Conservation (phyloP, 129 eudicot genomes). For the Cynara cardunculus region DNA sequence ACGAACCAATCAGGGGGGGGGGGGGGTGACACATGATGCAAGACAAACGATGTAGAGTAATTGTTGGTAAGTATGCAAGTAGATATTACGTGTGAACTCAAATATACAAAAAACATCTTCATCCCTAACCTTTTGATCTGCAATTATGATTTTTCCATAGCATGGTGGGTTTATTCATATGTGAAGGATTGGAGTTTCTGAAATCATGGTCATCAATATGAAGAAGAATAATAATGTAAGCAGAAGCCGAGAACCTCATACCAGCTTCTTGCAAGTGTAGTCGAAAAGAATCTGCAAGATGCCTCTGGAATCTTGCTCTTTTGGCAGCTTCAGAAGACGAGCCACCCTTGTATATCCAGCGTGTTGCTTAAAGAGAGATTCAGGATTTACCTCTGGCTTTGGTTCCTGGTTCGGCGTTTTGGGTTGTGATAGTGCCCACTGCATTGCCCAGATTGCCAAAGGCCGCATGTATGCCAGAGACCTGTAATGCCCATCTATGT, state of each 20-base stretch:
- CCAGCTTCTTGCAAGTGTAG: constrained; percentile 62
- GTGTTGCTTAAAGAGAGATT: constrained; percentile 56
- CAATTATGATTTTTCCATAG: not conserved
- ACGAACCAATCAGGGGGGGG: not conserved
- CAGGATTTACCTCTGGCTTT: constrained; percentile 47
- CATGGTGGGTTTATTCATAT: not conserved
- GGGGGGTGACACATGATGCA: not conserved
- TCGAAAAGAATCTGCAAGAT: constrained; percentile 61
- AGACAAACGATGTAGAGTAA: not conserved
- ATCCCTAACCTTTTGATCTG: not conserved
- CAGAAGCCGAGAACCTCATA: constrained; percentile 20
- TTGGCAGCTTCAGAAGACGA: constrained; percentile 57
- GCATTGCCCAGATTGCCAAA: constrained; percentile 94
- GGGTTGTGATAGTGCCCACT: constrained; percentile 81
- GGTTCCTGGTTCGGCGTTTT: constrained; percentile 35
- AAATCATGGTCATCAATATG: constrained; percentile 22
- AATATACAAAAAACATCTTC: not conserved
- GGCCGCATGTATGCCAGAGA: constrained; percentile 89
- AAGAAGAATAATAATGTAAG: not conserved
- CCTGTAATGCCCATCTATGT: constrained; percentile 62
- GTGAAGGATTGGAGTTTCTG: constrained; percentile 19
- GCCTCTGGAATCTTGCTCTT: constrained; percentile 54
- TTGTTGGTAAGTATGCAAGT: not conserved
- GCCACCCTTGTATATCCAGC: constrained; percentile 71
- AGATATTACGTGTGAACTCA: not conserved